phyloP scores from a whole-genome alignment of 331 rosid species.

The Dryas integrifolia region DNA sequence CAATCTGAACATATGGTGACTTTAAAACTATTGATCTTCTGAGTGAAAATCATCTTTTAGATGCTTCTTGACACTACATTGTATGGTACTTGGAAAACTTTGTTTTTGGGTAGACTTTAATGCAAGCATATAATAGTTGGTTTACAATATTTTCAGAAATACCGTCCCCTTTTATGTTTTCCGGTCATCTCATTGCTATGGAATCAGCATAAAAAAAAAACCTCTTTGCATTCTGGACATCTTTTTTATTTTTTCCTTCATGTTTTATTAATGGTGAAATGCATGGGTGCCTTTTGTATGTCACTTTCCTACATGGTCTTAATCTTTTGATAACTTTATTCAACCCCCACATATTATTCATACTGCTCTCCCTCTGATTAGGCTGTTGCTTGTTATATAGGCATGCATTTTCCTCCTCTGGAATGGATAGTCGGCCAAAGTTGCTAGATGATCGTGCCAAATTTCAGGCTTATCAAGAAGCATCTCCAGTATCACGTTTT shows the following conservation, averaged over 20 bases:
- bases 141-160: neutral
- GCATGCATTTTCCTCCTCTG: constrained; percentile 35
- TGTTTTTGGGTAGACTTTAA: constrained; percentile 10
- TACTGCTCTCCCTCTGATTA: constrained; percentile 19
- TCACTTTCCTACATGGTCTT: constrained; percentile 20
- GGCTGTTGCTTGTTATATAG: constrained; percentile 38
- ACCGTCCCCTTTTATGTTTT: neutral
- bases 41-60: constrained; percentile 2
- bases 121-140: neutral
- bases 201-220: neutral
- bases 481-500: constrained; percentile 34
- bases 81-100: constrained; percentile 11
- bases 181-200: neutral
- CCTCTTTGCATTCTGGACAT: neutral
- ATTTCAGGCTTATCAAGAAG: constrained; percentile 33
- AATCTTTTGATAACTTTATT: constrained; percentile 19
- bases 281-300: constrained; percentile 12
- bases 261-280: neutral
- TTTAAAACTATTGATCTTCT: neutral
- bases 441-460: constrained; percentile 26
- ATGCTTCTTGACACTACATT: constrained; percentile 9
- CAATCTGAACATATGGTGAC: neutral
- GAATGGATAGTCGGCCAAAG: constrained; percentile 34
- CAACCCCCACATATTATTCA: neutral
- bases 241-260: neutral